These are phyloP conservation scores for Dendrobium officinale DNA, from an alignment of 106 monocot genomes.

Conservation along the genomic window DNA sequence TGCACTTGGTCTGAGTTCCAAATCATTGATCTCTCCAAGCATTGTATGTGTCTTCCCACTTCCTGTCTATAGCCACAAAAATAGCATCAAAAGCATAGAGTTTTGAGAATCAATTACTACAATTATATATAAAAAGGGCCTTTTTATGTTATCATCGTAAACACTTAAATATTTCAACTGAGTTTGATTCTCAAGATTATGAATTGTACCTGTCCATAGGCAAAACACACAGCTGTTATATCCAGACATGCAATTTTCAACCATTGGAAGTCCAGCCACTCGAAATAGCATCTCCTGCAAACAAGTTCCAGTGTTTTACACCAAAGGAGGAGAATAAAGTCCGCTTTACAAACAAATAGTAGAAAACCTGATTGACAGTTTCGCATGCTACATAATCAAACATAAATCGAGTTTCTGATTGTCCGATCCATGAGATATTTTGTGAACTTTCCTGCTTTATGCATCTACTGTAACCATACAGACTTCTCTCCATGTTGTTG, in stretches of 20 bases:
- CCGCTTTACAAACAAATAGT: not conserved
- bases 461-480: constrained; percentile 69
- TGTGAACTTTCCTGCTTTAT: constrained; percentile 83
- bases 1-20: constrained; percentile 50
- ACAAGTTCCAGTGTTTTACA: constrained; percentile 4
- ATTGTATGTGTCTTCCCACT: constrained; percentile 97
- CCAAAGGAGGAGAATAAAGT: not conserved
- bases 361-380: constrained; percentile 68
- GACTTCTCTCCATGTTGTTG: constrained; percentile 44
- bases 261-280: constrained; percentile 83
- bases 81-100: constrained; percentile 4
- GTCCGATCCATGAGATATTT: constrained; percentile 73
- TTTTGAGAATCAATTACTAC: not conserved
- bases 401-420: constrained; percentile 68
- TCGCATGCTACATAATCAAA: constrained; percentile 97
- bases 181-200: not conserved
- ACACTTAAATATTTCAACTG: not conserved
- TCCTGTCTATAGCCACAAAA: constrained; percentile 60
- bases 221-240: constrained; percentile 98
- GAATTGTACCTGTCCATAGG: constrained; percentile 77
- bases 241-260: constrained; percentile 96
- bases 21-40: constrained; percentile 83
- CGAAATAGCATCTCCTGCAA: constrained; percentile 81
- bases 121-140: not conserved
- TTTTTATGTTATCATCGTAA: not conserved